Base-by-base conservation (phyloP, 139 green algal genomes). In the Micractinium conductrix region DNA sequence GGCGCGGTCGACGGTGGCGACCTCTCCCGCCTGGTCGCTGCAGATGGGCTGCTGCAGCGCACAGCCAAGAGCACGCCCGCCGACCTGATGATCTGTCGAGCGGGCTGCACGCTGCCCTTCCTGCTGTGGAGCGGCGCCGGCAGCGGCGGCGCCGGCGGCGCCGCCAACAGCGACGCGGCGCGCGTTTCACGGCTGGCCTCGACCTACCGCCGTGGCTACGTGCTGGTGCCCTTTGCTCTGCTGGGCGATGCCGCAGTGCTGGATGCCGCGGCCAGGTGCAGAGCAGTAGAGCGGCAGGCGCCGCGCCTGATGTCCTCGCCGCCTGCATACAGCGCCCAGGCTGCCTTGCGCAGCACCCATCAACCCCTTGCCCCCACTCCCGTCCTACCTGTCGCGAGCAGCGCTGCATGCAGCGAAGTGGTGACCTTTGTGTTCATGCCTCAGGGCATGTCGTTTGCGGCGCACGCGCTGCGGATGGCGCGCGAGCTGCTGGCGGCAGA, bases 201-300 rank as follows among this genome's bases (percentile, higher is more conserved):
- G 22, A 69, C 62, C 17, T 87, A 81, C 74, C 78, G 63, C 42
- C 43, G 33, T 9, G 62, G 35, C 19, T 70, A 75, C 33, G 53
- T 87, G 40, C n/a, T 87, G 37, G 17, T 87, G 30, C 84, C 84
- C 3, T 12, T 84, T 45, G 42, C 35, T 2, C 60, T 67, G 33
- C 6, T 53, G 37, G 70, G 16, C 30, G 40, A 85, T 26, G 2
- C 42, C 1, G 70, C 22, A 43, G 48, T 70, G 8, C n/a, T 82
- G 38, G 17, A 43, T 4, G 58, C 58, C 3, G 76, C 43, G 3
- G 10, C 55, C 76, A 82, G 76, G 76, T 81, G n/a, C n/a, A n/a
- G n/a, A n/a, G n/a, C n/a, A n/a, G n/a, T n/a, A n/a, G n/a, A n/a
- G n/a, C n/a, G n/a, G n/a, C n/a, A n/a, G n/a, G n/a, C n/a, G n/a